Evolutionary conservation across 2,329 filamentous ascomycete species (phyloP), one percentile per base, ranked within the genome.

Genomic region (Penicillium sp.): DNA sequence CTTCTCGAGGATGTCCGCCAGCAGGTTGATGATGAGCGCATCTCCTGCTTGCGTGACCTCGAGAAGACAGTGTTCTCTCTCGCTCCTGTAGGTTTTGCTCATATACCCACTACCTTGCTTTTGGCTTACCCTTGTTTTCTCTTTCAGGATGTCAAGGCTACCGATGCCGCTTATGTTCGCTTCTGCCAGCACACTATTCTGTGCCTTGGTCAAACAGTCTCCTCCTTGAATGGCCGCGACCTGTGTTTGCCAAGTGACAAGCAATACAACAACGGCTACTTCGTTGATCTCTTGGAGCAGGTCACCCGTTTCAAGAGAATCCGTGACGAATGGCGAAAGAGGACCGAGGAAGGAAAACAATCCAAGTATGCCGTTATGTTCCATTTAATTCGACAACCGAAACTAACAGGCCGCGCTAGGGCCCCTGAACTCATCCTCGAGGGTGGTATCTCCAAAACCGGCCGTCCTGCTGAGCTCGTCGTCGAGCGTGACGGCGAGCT

Each of bases 261-360:
- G 72, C 92, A 93, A 69, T 98, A 97, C 84, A 95, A 90, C 85
- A 92, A 91, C 85, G 92, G 92, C 75, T 98, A 98, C 81, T 97
- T 97, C 77, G 90, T 97, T 81, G 94, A 98, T 82, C 88, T 98
- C 64, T 90, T 96, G 77, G 92, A 96, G 77, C 93, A 97, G 86
- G 93, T 97, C 71, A 88, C 89, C 76, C 87, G 92, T 76, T 96
- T 97, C 86, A 93, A 92, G 64, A 87, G 89, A 72, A 91, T 95
- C 76, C 88, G 97, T 71, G 89, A 90, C 66, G 88, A 89, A 69
- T 87, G 89, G 67, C 89, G 92, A 86, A 90, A 72, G 88, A 88
- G 72, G 83, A 83, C 64, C 83, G 67, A 72, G 58, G 56, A 66
- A 38, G 66, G 68, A 41, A 82, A 84, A 66, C 26, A 87, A 23